Base-by-base conservation (phyloP, 805 yeast species). In the Candida ipomoeae region DNA sequence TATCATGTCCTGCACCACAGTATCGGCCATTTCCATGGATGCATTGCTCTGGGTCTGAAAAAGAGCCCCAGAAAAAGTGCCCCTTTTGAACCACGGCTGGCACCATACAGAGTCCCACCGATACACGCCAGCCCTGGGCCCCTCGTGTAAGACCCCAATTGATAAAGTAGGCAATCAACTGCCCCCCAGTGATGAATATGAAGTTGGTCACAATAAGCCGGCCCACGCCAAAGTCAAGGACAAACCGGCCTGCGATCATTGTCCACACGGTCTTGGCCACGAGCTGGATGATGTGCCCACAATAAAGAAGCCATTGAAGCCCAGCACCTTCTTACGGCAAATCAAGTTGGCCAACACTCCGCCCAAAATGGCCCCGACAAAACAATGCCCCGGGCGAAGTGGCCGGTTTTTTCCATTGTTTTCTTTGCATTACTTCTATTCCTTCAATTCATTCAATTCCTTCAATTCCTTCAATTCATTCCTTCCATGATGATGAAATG, bases 191-290 rank as follows among this genome's bases (percentile, higher is more conserved):
- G 57, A 94, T 84, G 62, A 94, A 89, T 60, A 92, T 71, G 51
- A 91, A 89, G 67, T 91, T 90, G 51, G 91, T 79, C 6, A 91
- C 89, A 34, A 95, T 94, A 48, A 92, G 77, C 55, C 98, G 78
- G 58, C 99, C 99, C 26, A 92, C 97, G 60, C 97, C 98, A 68
- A 88, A 87, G 15, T 98, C 99, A 85, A 94, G 87, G 44, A 92
- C 75, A 57, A 94, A 85, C 65, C 98, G 80, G 40, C 98, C 99
- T 13, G 73, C 83, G 55, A 89, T 84, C 98, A 92, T 92, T 40
- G 86, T 83, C 95, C 97, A 89, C 52, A 89, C 84, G 3, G 84
- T 74, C 48, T 81, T 80, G 7, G 97, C 82, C 31, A 85, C 87
- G 51, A 94, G 81, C 71, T 92, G 99, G 52, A 91, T 72, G 40